Percentiles rank a stretch among this genome's conserved stretches.
These are phyloP conservation scores for Lachnellula subtilissima DNA, from an alignment of 2,329 filamentous ascomycete genomes.

Conservation along the genomic window DNA sequence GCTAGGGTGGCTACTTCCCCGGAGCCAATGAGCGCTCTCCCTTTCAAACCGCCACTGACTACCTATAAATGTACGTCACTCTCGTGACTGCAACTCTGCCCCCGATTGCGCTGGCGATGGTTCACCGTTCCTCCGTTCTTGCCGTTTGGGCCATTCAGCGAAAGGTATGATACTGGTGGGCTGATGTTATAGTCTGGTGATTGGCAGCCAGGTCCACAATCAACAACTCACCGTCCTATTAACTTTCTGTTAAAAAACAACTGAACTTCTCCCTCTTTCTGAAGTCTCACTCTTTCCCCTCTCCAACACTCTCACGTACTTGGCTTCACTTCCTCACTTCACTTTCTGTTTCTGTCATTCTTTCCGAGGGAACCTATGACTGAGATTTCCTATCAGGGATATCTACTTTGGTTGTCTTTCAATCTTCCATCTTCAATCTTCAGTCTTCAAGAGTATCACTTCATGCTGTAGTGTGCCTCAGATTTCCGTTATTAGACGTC, in stretches of 20 bases:
- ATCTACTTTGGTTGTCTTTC: conserved; percentile 9
- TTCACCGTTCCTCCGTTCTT: background rate
- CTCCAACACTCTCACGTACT: background rate
- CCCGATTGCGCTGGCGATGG: background rate
- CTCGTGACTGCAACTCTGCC: background rate
- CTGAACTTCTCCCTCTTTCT: background rate
- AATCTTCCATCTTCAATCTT: conserved; percentile 14
- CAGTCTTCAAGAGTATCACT: conserved; percentile 16
- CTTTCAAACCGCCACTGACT: no score
- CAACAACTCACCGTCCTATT: background rate
- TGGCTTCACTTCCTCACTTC: background rate
- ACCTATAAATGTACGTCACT: background rate
- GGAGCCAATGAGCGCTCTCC: background rate
- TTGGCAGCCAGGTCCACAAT: conserved; percentile 1
- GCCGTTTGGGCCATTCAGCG: background rate
- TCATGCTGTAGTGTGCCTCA: conserved; percentile 23
- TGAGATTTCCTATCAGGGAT: conserved; percentile 8
- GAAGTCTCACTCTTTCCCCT: background rate
- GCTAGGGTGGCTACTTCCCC: background rate
- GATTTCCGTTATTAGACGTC: conserved; percentile 13
- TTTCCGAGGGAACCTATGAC: background rate
- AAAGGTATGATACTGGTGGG: no score
- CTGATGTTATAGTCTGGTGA: background rate
- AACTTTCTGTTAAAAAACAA: conserved; percentile 1
- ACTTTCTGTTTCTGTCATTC: background rate